A percentile compares a stretch with the other conserved stretches of the same genome.
Conservation (phyloP, 129 eudicot species). For the Centaurea solstitialis region DNA sequence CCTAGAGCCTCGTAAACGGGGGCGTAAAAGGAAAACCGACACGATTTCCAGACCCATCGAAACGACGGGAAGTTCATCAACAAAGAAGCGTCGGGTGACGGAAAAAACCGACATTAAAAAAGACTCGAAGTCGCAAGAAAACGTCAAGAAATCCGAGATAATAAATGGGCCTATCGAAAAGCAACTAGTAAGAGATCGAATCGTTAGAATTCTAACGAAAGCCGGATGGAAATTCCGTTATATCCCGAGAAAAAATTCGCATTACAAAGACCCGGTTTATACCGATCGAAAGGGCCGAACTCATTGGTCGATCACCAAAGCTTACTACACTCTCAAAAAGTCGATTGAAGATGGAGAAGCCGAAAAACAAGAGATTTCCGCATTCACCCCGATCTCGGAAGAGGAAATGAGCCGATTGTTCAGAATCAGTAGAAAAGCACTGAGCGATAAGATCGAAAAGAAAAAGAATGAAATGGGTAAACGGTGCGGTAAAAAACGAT, state of each 20-base stretch:
- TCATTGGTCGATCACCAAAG: conserved; percentile 65
- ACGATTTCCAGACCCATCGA: neutral
- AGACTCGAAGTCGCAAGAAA: neutral
- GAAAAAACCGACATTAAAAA: neutral
- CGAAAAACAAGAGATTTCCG: conserved; percentile 23
- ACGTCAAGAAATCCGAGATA: neutral
- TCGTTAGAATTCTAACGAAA: conserved; percentile 34
- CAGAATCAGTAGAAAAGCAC: conserved; percentile 28
- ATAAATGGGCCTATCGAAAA: neutral
- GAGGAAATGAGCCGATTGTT: conserved; percentile 48
- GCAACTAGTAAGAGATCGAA: conserved; percentile 51
- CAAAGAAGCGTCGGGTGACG: neutral
- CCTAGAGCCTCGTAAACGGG: neutral
- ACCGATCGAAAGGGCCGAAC: conserved; percentile 44
- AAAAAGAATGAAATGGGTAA: conserved; percentile 8
- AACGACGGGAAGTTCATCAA: neutral
- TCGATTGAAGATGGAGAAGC: conserved; percentile 38
- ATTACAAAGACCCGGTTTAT: conserved; percentile 59
- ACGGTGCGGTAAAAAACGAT: neutral
- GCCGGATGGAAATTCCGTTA: conserved; percentile 64
- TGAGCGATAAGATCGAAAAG: neutral
- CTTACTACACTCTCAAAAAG: conserved; percentile 44
- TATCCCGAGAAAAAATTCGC: conserved; percentile 40
- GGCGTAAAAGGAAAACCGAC: neutral
- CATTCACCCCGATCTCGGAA: conserved; percentile 55